A percentile compares a stretch with the other conserved stretches of the same genome.
phyloP scores from a whole-genome alignment of 75 land plant genomes.

The Ceratopteris richardii region DNA sequence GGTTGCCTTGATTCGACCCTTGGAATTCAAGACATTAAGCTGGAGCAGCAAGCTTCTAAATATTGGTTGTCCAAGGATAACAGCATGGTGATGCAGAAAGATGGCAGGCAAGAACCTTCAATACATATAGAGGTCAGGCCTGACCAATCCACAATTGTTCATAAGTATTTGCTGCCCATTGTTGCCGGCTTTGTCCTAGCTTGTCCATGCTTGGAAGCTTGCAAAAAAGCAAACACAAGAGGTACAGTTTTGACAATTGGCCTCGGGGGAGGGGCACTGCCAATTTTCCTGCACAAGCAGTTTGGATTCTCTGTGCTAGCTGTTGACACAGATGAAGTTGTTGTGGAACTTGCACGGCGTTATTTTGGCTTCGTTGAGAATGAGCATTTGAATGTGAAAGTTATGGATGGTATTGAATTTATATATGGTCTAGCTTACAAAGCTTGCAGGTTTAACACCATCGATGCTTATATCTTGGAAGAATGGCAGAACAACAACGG shows the following conservation, averaged over 20 bases:
- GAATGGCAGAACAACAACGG: not conserved
- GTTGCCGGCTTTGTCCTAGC: slow-evolving; percentile 59
- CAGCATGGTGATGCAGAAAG: too few relatives aligned
- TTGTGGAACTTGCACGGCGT: slow-evolving; percentile 41
- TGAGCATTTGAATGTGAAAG: slow-evolving; percentile 20
- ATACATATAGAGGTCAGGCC: slow-evolving; percentile 13
- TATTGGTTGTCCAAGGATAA: too few relatives aligned
- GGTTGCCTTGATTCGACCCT: not conserved
- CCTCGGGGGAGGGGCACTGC: slow-evolving; percentile 83
- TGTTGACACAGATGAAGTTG: slow-evolving; percentile 58
- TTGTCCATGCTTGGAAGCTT: slow-evolving; percentile 19
- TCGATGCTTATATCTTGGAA: not conserved
- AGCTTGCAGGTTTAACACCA: not conserved
- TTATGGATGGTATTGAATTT: slow-evolving; percentile 57
- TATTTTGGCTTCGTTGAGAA: slow-evolving; percentile 62
- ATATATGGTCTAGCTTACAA: slow-evolving; percentile 20
- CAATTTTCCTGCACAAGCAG: slow-evolving; percentile 37
- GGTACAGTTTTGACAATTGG: slow-evolving; percentile 62
- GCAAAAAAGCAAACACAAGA: slow-evolving; percentile 12
- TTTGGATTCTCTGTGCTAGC: slow-evolving; percentile 53
- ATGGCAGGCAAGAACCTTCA: not conserved
- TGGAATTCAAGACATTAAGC: not conserved
- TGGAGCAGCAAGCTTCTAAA: not conserved
- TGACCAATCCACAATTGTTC: slow-evolving; percentile 41
- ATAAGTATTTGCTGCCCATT: slow-evolving; percentile 68